Base-by-base conservation (phyloP, 345 rosid species). In the Melaleuca alternifolia region DNA sequence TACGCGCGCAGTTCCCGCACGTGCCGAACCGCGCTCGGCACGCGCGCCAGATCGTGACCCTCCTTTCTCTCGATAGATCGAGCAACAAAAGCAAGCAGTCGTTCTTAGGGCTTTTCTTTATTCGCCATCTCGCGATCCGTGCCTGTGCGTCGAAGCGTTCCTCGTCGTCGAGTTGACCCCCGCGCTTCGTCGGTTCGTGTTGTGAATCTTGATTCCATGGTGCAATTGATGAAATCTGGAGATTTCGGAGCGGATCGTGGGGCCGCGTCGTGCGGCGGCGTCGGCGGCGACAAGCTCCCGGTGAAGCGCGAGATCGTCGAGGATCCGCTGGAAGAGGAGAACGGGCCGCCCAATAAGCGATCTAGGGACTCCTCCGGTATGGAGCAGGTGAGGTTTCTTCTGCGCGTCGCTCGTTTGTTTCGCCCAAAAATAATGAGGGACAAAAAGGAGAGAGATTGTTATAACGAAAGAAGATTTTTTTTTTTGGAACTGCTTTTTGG, bases 281-380 rank as follows among this genome's bases (percentile, higher is more conserved):
- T 82, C 92, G 89, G 50, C 93, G 88, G 88, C 93, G 92, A 89
- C 86, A 94, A 92, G 91, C 84, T 88, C 20, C 93, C 96, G 92
- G 98, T 98, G 88, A 98, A 96, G 91, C 90, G 93, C 59, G 99
- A 96, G 97, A 92, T 95, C 90, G 96, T 93, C 89, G 98, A 95
- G 85, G 98, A 96, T 85, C 84, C 91, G 52, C 90, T 93, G 86
- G 97, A 94, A 89, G 99, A 96, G 86, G 94, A 92, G 85, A 88
- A 92, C 51, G 95, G 92, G 46, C 96, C 96, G 89, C 92, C 90
- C 88, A 89, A 81, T 87, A 96, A 98, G 92, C 94, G 98, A 90
- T 91, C 97, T 62, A 95, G 88, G 93, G 85, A 89, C 56, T 93
- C 92, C 86, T 84, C 89, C 50, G 65, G 90, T 88, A 86, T 91